Evolutionary conservation across 805 yeast genomes (phyloP), one percentile per base, ranked within the genome.

Genomic region (Lipomyces oligophaga): DNA sequence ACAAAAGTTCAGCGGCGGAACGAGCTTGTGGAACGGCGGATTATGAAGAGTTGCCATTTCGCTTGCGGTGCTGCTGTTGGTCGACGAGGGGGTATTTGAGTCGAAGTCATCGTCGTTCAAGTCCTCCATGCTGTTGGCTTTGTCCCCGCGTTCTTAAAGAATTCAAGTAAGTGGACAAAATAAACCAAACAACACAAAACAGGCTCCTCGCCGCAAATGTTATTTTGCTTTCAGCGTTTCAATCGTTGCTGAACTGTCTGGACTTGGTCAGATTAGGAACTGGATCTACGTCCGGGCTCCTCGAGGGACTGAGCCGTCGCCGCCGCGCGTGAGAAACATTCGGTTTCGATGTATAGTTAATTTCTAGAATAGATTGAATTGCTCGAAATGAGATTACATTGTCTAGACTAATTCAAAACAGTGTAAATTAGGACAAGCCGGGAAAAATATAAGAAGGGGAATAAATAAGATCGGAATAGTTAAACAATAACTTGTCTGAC

Each of bases 1-100:
- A 55, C 96, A 84, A 64, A 90, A 90, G 67, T 93, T 93, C 55
- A 89, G 68, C 0, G 98, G 98, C 2, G 98, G 98, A 2, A 93
- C 89, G 20, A 86, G 81, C 36, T 87, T 68, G 54, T 77, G 67
- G 32, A 72, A 63, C 5, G 93, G 90, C 0, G 85, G 79, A 26
- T 70, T 68, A n/a, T 70, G 63, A 16, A 75, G 42, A 4, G 55
- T 41, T 7, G 49, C 46, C 54, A 54, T 45, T 21, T 52, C 55
- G 13, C 49, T 40, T 16, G 47, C 53, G 5, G 57, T 50, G 22
- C 43, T 38, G 24, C 47, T 40, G 43, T 53, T 51, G n/a, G 53
- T 39, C 20, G 57, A 47, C 10, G 56, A 50, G 34, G 58, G 58
- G 7, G 55, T 35, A 38, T 52, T 47, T 13, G 56, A 52, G 48